Base-by-base conservation (phyloP, 2,329 filamentous ascomycete genomes). In the Acarospora socialis region DNA sequence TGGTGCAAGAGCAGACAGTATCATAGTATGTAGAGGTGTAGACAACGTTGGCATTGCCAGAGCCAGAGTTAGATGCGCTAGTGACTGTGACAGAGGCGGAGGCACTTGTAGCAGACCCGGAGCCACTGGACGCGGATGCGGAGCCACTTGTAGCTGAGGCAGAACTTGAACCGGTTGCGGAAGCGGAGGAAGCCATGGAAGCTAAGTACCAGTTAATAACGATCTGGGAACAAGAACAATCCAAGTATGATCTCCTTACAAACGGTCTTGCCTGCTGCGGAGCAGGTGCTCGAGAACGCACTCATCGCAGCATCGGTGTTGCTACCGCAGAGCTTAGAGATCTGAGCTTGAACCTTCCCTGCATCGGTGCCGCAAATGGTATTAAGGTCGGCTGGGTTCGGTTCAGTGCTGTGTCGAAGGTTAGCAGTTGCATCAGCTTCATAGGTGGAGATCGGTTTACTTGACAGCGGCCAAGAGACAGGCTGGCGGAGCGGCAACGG, bases 391-490 rank as follows among this genome's bases (percentile, higher is more conserved):
- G 49, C 45, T 5, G 58, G 58, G 35, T 55, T 43, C 30, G 45
- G 20, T 32, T 56, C 45, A 26, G 49, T 46, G 38, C 55, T 58
- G 25, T 35, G n/a, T 6, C 14, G 31, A 8, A 26, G 16, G 40
- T 53, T 35, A 55, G 45, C 32, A 38, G 7, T 21, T 7, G 23
- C 6, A 19, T 16, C 7, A 19, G 9, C 18, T 7, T 23, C 3
- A 4, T 5, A 15, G 14, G 13, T 3, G 10, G 23, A 23, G n/a
- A 7, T n/a, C 17, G 25, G 35, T 58, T 40, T 57, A 66, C 63
- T 64, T 64, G 42, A 69, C 54, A 21, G 60, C 63, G 24, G 52
- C 54, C 26, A 69, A 52, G 27, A 70, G 52, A 48, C 66, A 70
- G 33, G 60, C 61, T 17, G 64, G 63, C 27, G 65, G 58, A 31